Evolutionary conservation across 2,329 filamentous ascomycete species (phyloP).

Genomic region (Colletotrichum orchidophilum): DNA sequence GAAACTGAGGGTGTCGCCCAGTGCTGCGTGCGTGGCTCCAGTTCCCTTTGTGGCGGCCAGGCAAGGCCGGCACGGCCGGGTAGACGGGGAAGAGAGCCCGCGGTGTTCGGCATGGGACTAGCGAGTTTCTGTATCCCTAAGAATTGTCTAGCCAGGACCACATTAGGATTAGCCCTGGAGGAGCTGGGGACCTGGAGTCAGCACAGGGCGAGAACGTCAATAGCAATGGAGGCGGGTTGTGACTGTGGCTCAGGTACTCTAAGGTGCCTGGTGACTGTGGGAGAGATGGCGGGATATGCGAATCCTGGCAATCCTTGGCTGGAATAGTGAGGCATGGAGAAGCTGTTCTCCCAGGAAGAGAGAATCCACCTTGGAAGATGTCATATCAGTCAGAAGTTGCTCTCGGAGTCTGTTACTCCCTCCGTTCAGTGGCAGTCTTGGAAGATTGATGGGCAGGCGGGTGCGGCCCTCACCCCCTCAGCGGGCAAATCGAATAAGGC

Average conservation of each 20-base stretch:
- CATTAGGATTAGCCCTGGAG: conserved; percentile 7
- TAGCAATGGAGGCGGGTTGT: background rate
- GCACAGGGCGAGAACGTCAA: background rate
- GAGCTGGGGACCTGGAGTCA: conserved; percentile 3
- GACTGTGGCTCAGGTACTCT: background rate
- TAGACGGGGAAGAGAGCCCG: conserved; percentile 18
- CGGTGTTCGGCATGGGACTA: background rate
- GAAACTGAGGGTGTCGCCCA: conserved; percentile 14
- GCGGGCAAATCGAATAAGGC: background rate
- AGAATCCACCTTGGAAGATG: background rate
- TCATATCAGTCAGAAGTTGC: background rate
- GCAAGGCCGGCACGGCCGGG: background rate
- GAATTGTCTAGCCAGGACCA: conserved; percentile 21
- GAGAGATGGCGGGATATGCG: background rate
- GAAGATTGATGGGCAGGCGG: background rate
- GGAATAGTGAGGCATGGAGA: background rate
- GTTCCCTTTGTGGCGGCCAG: conserved; percentile 15
- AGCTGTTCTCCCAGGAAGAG: background rate
- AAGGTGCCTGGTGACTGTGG: background rate
- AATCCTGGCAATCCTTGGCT: background rate
- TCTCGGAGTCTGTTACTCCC: background rate
- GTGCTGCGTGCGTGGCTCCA: conserved; percentile 22
- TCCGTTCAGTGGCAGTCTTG: background rate
- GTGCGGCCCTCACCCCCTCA: conserved; percentile 2
- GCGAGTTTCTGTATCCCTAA: conserved; percentile 3